Evolutionary conservation across 805 yeast genomes (phyloP), one percentile per base, ranked within the genome.

Genomic region (Schwanniomyces vanrijiae): DNA sequence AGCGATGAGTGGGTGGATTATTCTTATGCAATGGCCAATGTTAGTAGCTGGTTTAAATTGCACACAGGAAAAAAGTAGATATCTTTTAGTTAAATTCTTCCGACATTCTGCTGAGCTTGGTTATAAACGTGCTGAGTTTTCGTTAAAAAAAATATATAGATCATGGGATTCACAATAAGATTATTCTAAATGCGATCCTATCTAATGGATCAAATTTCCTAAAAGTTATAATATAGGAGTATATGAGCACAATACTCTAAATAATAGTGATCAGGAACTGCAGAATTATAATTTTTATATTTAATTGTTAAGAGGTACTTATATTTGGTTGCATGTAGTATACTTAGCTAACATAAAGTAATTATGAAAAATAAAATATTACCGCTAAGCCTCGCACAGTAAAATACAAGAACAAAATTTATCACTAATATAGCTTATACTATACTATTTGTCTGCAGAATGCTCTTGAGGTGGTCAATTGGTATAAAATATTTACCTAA

Each of bases 1-100:
- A n/a, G 55, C 50, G 31, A 43, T 51, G 19, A 56, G 58, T 43
- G 54, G 65, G 49, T 57, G 60, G 51, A 48, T 72, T 43, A 61
- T 78, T 29, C 65, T 80, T 69, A 65, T 80, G 71, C 86, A 81
- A 55, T 76, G 83, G 79, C 79, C 84, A 0, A 65, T 81, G 66
- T 62, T 73, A 34, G 68, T 74, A 8, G 78, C 80, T 1, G 86
- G 84, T 0, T 43, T 72, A 44, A 74, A 76, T 49, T 70, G 77
- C 48, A 55, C 59, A 1, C 51, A 65, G 0, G 60, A 60, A 2
- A 60, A 61, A 3, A 70, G 76, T 43, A 65, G 69, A 43, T 44
- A 47, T 2, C 47, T 66, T 11, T 68, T 75, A 7, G 64, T 66
- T 38, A 66, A 60, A 37, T 74, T 77, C 47, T 81, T 81, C 49